Evolutionary conservation across 1,284 basidiomycete genomes (phyloP).

Genomic region (Coniferiporia sulphurascens): DNA sequence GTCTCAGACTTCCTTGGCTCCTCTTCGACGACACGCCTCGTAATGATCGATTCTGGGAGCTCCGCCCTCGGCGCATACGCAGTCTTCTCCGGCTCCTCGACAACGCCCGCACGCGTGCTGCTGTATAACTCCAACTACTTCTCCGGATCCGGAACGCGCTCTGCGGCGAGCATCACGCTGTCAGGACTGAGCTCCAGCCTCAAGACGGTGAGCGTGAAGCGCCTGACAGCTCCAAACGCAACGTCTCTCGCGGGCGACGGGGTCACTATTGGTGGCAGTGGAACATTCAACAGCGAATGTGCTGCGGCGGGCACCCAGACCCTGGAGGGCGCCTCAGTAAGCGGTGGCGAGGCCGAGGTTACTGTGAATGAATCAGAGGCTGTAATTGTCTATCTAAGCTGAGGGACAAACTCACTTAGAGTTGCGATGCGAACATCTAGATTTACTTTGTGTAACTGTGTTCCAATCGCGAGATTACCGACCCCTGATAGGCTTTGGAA

Average conservation of each 20-base stretch:
- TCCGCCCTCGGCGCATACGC: slow-evolving; percentile 34
- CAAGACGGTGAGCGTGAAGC: slow-evolving; percentile 24
- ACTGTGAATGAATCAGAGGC: slow-evolving; percentile 36
- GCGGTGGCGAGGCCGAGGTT: slow-evolving; percentile 27
- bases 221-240: slow-evolving; percentile 35
- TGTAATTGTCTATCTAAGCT: slow-evolving; percentile 29
- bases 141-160: slow-evolving; percentile 31
- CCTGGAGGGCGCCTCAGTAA: slow-evolving; percentile 29
- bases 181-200: slow-evolving; percentile 25
- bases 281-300: slow-evolving; percentile 30
- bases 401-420: background rate
- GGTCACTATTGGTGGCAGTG: slow-evolving; percentile 37
- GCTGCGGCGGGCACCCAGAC: slow-evolving; percentile 27
- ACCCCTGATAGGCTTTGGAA: no score
- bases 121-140: slow-evolving; percentile 37
- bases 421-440: background rate
- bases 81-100: slow-evolving; percentile 27
- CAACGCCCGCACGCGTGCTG: slow-evolving; percentile 30
- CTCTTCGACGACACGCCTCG: slow-evolving; percentile 25
- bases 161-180: slow-evolving; percentile 28
- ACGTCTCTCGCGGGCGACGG: slow-evolving; percentile 31
- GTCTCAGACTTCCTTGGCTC: slow-evolving; percentile 36
- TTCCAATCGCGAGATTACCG: background rate
- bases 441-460: background rate
- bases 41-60: slow-evolving; percentile 35